These are phyloP conservation scores for Apiotrichum mycotoxinovorans DNA, from an alignment of 1,284 basidiomycete genomes.

Conservation along the genomic window DNA sequence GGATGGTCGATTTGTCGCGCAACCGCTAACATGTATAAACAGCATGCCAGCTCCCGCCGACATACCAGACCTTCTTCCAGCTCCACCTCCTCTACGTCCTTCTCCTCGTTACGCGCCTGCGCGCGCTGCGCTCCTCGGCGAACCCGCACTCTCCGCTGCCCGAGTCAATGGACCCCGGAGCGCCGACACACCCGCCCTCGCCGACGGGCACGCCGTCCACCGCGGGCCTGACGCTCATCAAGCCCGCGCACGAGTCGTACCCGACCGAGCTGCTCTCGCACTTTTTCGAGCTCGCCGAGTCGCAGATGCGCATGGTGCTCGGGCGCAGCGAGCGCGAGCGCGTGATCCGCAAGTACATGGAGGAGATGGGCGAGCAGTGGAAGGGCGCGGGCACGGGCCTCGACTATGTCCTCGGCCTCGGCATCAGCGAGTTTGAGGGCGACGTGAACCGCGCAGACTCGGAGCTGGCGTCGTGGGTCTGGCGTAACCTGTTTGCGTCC, in stretches of 20 bases:
- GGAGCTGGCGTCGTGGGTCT: conserved; percentile 79
- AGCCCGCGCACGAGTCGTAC: conserved; percentile 39
- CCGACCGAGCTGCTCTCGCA: conserved; percentile 74
- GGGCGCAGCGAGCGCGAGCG: conserved; percentile 66
- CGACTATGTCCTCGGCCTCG: conserved; percentile 61
- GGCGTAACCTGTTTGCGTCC: conserved; percentile 76
- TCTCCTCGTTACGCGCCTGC: conserved; percentile 81
- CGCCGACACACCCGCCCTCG: conserved; percentile 10
- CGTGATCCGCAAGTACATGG: conserved; percentile 85
- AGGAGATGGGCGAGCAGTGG: conserved; percentile 85
- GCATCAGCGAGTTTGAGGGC: conserved; percentile 19
- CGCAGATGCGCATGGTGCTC: conserved; percentile 78
- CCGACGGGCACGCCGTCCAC: conserved; percentile 2
- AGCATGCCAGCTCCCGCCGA: conserved; percentile 85
- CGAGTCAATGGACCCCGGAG: conserved; percentile 29
- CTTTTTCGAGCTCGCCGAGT: conserved; percentile 93
- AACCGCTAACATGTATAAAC: too few relatives aligned
- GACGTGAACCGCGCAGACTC: conserved; percentile 55
- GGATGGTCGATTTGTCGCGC: too few relatives aligned
- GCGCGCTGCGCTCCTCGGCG: conserved; percentile 63
- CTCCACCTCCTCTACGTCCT: conserved; percentile 91
- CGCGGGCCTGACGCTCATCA: conserved; percentile 15
- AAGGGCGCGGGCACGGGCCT: conserved; percentile 75
- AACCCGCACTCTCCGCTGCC: conserved; percentile 51
- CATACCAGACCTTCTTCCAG: conserved; percentile 97